Evolutionary conservation across 768 basidiomycete genomes (phyloP).

Genomic region (Serendipita sp.): DNA sequence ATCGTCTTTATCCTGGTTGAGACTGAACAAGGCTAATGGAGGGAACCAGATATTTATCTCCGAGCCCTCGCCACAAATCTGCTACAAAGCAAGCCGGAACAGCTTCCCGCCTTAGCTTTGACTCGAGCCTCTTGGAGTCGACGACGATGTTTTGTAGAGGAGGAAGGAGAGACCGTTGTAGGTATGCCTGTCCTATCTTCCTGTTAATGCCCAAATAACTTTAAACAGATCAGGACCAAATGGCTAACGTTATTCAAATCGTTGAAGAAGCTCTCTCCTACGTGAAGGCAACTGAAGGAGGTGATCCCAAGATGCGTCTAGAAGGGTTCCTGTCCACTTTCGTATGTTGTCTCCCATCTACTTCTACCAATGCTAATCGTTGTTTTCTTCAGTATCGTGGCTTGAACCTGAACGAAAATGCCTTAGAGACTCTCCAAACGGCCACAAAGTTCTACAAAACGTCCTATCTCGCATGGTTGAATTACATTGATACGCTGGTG

Average conservation of each 20-base stretch:
- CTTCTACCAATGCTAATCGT: not conserved
- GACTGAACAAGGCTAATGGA: not conserved
- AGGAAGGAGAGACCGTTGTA: constrained; percentile 14
- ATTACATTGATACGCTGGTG: constrained; percentile 62
- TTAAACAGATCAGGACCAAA: not conserved
- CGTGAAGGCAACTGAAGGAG: constrained; percentile 2
- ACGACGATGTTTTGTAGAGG: constrained; percentile 28
- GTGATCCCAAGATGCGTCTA: constrained; percentile 5
- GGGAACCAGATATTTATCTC: constrained; percentile 41
- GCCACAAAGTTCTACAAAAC: constrained; percentile 52
- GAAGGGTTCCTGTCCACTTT: not conserved
- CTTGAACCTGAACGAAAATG: constrained; percentile 15
- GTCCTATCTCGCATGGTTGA: constrained; percentile 61
- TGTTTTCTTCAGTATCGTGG: constrained; percentile 16
- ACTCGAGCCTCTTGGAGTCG: constrained; percentile 40
- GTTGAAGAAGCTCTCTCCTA: constrained; percentile 35
- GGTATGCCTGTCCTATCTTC: constrained; percentile 39
- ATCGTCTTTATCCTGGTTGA: not conserved
- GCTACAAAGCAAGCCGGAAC: constrained; percentile 44
- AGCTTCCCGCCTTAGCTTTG: constrained; percentile 45
- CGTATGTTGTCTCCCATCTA: not conserved
- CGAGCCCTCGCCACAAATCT: constrained; percentile 40
- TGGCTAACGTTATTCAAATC: constrained; percentile 27
- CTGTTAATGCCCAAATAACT: too few species aligned
- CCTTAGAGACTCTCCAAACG: constrained; percentile 39